Evolutionary conservation across 2,329 filamentous ascomycete species (phyloP), one percentile per base, ranked within the genome.

Genomic region (Aspergillus sp.): DNA sequence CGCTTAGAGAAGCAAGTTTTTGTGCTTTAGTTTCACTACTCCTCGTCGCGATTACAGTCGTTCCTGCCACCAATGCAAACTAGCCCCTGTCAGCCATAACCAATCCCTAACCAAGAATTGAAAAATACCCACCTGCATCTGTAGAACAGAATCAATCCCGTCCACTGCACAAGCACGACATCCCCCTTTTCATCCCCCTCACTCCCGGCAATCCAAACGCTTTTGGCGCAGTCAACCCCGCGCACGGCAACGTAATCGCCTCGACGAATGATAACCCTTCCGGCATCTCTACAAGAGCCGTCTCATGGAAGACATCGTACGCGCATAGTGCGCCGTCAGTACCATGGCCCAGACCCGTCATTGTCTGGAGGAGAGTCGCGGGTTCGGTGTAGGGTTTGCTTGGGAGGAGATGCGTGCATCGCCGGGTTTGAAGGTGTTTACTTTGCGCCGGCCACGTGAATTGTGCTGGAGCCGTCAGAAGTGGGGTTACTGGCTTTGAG

Each of bases 11-110:
- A 62, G 76, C 76, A 12, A 82, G 68, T 23, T 61, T 60, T 23
- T 74, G 68, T 3, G 65, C 73, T 61, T 83, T 83, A 2, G 66
- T 64, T 0, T 64, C 57, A 0, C 73, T 75, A 1, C 75, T 79
- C 0, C 79, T 82, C 0, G 79, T 82, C 0, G 79, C 76, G 47
- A 83, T 79, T 44, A 83, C 78, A 5, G 62, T 72, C 0, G 79
- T 80, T 23, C 78, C 79, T 0, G 73, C 73, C 0, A 78, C 76
- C 49, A 63, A 57, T 35, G 69, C 70, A 43, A 72, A 57, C 47
- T 48, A 46, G 27, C 37, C 6, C 4, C 42, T 25, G 20, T 33
- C 25, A 17, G 44, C 19, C 23, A 45, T n/a, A 47, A 10, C 1
- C 12, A 49, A 13, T 3, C 38, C 43, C n/a, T 44, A 37, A 4